Percentiles rank a stretch among this genome's conserved stretches.
Evolutionary conservation across 148 eudicot species (phyloP).

Genomic region (Amaranthus cruentus): DNA sequence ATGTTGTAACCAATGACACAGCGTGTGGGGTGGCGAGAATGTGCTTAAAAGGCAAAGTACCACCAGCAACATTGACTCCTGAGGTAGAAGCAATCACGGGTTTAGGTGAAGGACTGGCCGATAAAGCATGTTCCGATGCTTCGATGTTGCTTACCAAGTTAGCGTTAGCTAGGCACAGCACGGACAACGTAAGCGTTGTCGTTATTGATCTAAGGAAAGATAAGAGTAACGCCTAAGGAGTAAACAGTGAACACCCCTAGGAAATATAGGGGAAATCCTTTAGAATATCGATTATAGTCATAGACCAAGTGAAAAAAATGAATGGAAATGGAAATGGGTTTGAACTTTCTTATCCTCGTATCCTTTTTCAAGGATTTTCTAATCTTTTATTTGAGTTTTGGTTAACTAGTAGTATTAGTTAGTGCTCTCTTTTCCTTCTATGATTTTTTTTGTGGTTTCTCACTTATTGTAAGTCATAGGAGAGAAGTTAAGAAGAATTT

Average conservation of each 20-base stretch:
- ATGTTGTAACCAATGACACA: slow-evolving; percentile 69
- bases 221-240: not conserved
- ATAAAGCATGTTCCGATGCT: slow-evolving; percentile 52
- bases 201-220: slow-evolving; percentile 46
- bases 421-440: not conserved
- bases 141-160: slow-evolving; percentile 53
- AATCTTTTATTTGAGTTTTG: not conserved
- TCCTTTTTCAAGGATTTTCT: not conserved
- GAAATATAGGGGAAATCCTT: not conserved
- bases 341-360: not conserved
- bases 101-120: slow-evolving; percentile 18
- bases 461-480: not conserved
- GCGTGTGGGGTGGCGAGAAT: slow-evolving; percentile 65
- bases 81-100: slow-evolving; percentile 17
- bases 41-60: slow-evolving; percentile 49
- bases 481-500: not conserved
- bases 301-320: not conserved
- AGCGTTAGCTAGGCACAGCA: slow-evolving; percentile 59
- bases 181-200: slow-evolving; percentile 61
- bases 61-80: slow-evolving; percentile 7
- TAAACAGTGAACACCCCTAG: not conserved
- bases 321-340: slow-evolving; percentile 4
- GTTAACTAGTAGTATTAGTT: not conserved
- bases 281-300: not conserved
- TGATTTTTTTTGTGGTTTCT: not conserved